A percentile compares a stretch with the other conserved stretches of the same genome.
phyloP scores from a whole-genome alignment of 148 eudicot species.

The Nepenthes mirabilis region DNA sequence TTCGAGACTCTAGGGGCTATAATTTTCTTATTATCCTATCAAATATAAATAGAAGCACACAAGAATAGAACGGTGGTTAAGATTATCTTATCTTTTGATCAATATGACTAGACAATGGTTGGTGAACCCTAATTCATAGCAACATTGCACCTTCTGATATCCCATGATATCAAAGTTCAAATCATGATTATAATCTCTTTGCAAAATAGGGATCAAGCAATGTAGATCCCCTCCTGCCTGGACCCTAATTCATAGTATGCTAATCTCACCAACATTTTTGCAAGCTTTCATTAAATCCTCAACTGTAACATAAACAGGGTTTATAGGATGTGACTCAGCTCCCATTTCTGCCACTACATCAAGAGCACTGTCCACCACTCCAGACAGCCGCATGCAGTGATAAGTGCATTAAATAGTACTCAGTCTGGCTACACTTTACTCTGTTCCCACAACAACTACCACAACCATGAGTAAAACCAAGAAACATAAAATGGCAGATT shows the following conservation, averaged over 20 bases:
- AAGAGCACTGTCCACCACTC: conserved; percentile 97
- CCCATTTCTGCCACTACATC: conserved; percentile 89
- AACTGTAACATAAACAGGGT: conserved; percentile 88
- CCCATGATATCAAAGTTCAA: too few species aligned
- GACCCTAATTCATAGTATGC: conserved; percentile 3
- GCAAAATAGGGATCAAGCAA: too few species aligned
- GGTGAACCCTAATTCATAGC: too few species aligned
- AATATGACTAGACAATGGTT: too few species aligned
- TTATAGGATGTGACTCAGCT: conserved; percentile 57
- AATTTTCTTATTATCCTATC: too few species aligned
- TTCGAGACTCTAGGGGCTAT: too few species aligned
- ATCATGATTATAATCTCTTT: too few species aligned
- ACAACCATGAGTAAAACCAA: background rate
- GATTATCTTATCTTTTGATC: too few species aligned
- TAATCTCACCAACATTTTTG: conserved; percentile 75
- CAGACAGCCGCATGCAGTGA: conserved; percentile 95
- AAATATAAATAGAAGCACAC: too few species aligned
- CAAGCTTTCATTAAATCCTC: conserved; percentile 95
- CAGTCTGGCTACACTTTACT: conserved; percentile 99
- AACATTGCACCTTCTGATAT: too few species aligned
- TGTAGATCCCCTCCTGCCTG: too few species aligned
- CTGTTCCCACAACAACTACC: conserved; percentile 31
- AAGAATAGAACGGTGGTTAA: too few species aligned
- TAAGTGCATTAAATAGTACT: conserved; percentile 94
- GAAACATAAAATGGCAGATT: background rate